Percentiles rank a stretch among this genome's conserved stretches.
Evolutionary conservation across 2,329 filamentous ascomycete genomes (phyloP).

Genomic region (Ploettnerulaceae sp.): DNA sequence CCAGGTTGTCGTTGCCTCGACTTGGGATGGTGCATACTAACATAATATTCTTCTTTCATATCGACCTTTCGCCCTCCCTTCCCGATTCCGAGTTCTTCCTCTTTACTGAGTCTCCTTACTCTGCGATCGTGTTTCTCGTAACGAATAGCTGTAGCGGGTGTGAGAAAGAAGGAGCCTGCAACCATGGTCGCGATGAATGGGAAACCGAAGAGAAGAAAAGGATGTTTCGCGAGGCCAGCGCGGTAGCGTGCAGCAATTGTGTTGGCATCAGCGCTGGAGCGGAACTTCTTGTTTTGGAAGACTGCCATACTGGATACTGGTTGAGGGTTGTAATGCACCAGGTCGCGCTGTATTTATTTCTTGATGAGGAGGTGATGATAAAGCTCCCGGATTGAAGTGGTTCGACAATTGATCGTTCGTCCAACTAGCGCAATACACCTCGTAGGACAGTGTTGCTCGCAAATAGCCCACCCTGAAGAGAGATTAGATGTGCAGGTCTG

Average conservation of each 20-base stretch:
- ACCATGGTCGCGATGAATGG: conserved; percentile 90
- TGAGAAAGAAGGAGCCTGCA: conserved; percentile 88
- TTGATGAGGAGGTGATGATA: background rate
- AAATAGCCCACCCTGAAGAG: no score
- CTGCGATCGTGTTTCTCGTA: conserved; percentile 92
- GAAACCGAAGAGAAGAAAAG: conserved; percentile 88
- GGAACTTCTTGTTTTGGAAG: conserved; percentile 69
- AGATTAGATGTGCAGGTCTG: no score
- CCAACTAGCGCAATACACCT: background rate
- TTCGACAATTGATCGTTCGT: conserved; percentile 8
- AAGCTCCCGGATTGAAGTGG: background rate
- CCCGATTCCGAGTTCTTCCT: conserved; percentile 81
- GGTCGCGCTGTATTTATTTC: no score
- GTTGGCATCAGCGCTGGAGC: conserved; percentile 58
- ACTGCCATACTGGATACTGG: conserved; percentile 10
- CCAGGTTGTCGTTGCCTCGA: no score
- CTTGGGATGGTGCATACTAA: conserved; percentile 42
- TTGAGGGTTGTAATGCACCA: background rate
- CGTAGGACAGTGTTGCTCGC: no score
- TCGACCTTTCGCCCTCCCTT: conserved; percentile 66
- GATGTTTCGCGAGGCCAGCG: conserved; percentile 65
- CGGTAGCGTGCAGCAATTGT: conserved; percentile 75
- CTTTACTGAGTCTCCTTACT: conserved; percentile 76
- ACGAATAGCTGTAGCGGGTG: conserved; percentile 85
- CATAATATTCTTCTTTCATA: conserved; percentile 83